Conservation (phyloP, 208 protist species). For the Kentomonas sorsogonicus region DNA sequence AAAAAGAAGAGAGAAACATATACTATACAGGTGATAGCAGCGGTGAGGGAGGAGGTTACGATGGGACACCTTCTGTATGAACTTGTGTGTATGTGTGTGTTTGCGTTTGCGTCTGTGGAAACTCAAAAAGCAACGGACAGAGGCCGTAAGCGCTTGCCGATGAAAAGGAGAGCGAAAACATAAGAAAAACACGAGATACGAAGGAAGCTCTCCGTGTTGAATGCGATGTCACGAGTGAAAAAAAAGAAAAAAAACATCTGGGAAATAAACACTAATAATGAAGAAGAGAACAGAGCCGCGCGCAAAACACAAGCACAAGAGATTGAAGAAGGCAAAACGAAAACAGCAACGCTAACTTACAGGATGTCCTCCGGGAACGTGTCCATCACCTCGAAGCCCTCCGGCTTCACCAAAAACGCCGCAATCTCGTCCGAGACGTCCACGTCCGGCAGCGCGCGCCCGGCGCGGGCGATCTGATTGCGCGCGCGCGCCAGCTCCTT, state of each 20-base stretch:
- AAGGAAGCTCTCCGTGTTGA: too few species aligned
- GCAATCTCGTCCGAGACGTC: slow-evolving; percentile 2
- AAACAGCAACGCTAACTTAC: neutral
- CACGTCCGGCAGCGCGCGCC: slow-evolving; percentile 13
- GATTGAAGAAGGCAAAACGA: slow-evolving; percentile 3
- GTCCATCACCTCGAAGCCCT: slow-evolving; percentile 7
- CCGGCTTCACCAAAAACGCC: slow-evolving; percentile 14
- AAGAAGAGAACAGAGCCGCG: slow-evolving; percentile 13
- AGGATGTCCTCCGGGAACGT: neutral
- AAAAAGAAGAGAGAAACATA: too few species aligned
- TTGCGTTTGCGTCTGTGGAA: too few species aligned
- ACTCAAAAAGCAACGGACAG: too few species aligned
- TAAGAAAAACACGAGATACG: too few species aligned
- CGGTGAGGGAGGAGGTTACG: too few species aligned
- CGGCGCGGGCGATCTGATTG: slow-evolving; percentile 21
- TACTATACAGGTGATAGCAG: too few species aligned
- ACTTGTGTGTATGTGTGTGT: too few species aligned
- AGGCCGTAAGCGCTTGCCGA: too few species aligned
- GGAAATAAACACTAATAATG: slow-evolving; percentile 11
- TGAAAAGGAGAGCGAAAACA: too few species aligned
- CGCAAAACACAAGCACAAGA: slow-evolving; percentile 10
- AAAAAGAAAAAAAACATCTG: neutral
- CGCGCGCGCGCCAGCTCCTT: slow-evolving; percentile 26
- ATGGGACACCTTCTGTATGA: too few species aligned
- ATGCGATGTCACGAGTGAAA: too few species aligned